Evolutionary conservation across 805 yeast species (phyloP), one percentile per base, ranked within the genome.

Genomic region (Nakazawaea ernobii): DNA sequence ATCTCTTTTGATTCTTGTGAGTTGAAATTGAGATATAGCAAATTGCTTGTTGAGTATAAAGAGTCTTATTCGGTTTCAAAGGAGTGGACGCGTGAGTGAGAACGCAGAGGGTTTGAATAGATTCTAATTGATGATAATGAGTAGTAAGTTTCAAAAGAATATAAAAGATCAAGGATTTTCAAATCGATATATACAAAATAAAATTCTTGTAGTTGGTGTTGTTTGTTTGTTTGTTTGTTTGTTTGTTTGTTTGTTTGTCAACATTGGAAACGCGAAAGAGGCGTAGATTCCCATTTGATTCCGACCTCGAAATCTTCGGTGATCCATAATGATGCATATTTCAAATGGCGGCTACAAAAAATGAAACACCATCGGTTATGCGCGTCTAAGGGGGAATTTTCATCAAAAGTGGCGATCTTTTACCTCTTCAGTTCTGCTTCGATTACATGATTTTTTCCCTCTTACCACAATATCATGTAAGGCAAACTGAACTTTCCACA

Each of bases 71-170:
- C 32, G 5, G 36, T 30, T 4, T 26, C 38, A 49, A 51, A 55
- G 50, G 58, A 54, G 51, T 49, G 59, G 59, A 53, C 57, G 57
- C 54, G 56, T 52, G 53, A 51, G 40, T 32, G 15, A 35, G 36
- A 46, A 40, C 43, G 43, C 43, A 40, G 28, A 40, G 13, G 7
- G 13, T 7, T 14, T 10, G 15, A n/a, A 27, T 27, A 26, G 11
- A 14, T 13, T 11, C 15, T 14, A 14, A n/a, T n/a, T 35, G 38
- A 9, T 35, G 4, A 20, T 32, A 11, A 11, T 32, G 35, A 32
- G 14, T 3, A 4, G 35, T 32, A 11, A 11, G 14, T 32, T 11
- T 11, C 4, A 11, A 11, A 32, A 32, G 35, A 32, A 32, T 11
- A 11, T 32, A 3, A 32, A 32, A 32, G 15, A 15, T 11, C 9